Evolutionary conservation across 768 basidiomycete species (phyloP).

Genomic region (Podaxis pistillaris): DNA sequence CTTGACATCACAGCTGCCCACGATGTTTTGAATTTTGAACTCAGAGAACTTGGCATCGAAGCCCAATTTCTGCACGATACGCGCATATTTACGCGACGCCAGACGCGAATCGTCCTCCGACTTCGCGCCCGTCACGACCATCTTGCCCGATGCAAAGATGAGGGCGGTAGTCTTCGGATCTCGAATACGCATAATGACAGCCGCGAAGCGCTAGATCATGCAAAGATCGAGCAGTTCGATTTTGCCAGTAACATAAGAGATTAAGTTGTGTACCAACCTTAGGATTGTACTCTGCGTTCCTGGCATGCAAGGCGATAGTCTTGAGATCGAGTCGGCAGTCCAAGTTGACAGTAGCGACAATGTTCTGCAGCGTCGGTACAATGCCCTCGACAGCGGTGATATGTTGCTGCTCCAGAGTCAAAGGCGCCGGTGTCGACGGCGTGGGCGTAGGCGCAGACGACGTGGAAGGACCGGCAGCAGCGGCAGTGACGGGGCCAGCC

Average conservation of each 20-base stretch:
- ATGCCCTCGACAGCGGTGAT: slow-evolving; percentile 98
- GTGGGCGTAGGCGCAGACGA: slow-evolving; percentile 46
- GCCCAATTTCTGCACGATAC: slow-evolving; percentile 98
- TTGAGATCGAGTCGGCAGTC: slow-evolving; percentile 96
- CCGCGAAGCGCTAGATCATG: slow-evolving; percentile 92
- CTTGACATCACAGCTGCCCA: slow-evolving; percentile 97
- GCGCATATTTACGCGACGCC: slow-evolving; percentile 97
- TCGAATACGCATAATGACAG: slow-evolving; percentile 99
- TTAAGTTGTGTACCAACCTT: slow-evolving; percentile 78
- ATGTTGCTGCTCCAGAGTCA: slow-evolving; percentile 89
- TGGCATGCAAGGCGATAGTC: slow-evolving; percentile 96
- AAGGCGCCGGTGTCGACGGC: slow-evolving; percentile 66
- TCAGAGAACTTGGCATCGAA: slow-evolving; percentile 99
- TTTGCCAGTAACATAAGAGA: slow-evolving; percentile 43
- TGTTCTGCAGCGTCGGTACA: slow-evolving; percentile 99
- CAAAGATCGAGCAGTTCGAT: slow-evolving; percentile 63
- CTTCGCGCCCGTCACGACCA: slow-evolving; percentile 99
- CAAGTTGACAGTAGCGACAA: slow-evolving; percentile 97
- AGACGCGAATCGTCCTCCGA: slow-evolving; percentile 96
- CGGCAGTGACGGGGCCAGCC: slow-evolving; percentile 34
- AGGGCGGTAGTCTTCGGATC: slow-evolving; percentile 99
- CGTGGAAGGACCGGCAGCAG: slow-evolving; percentile 56
- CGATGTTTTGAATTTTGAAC: slow-evolving; percentile 99
- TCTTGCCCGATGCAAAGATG: slow-evolving; percentile 99
- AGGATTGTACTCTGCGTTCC: slow-evolving; percentile 99